Evolutionary conservation across 2,329 filamentous ascomycete genomes (phyloP), one percentile per base, ranked within the genome.

Genomic region (Xylariaceae sp.): DNA sequence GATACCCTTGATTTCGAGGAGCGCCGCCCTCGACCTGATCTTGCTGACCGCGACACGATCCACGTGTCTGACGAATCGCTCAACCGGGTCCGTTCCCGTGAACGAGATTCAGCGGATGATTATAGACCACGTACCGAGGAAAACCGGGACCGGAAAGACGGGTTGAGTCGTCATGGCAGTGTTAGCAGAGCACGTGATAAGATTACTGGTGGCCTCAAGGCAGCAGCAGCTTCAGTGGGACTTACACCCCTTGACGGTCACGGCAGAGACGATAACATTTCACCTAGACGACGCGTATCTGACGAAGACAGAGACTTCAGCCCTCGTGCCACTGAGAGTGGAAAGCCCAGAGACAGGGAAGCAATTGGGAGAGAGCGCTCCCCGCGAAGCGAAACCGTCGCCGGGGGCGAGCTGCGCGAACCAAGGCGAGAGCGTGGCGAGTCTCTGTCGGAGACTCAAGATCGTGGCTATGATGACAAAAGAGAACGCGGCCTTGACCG

Each of bases 221-320:
- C 69, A 13, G 69, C 68, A 19, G 71, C 70, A 5, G 67, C 68
- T 3, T 66, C 71, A 3, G 62, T 74, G 13, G 71, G 41, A n/a
- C 46, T 48, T 34, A 26, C 30, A 13, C 43, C 43, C n/a, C 14
- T 33, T 7, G 30, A 44, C 14, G 31, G 69, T 23, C 59, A 73
- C 9, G 51, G 56, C 6, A 64, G 64, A 18, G 60, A 62, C 8
- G 44, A 52, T 31, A 58, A 56, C 33, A 47, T 44, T 5, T 60
- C 60, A 5, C 54, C 61, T 1, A 51, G 53, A 16, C 53, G 59
- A 24, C 53, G 51, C 17, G 51, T 50, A 5, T 40, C 49, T 0
- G 56, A 58, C 3, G 51, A 59, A 9, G 54, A 59, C 4, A 48
- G 38, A n/a, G 50, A 54, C 14, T 35, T 44, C n/a, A 47, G 32